Evolutionary conservation across 192 early-diverging fungal species (phyloP).

Genomic region (Podila verticillata): DNA sequence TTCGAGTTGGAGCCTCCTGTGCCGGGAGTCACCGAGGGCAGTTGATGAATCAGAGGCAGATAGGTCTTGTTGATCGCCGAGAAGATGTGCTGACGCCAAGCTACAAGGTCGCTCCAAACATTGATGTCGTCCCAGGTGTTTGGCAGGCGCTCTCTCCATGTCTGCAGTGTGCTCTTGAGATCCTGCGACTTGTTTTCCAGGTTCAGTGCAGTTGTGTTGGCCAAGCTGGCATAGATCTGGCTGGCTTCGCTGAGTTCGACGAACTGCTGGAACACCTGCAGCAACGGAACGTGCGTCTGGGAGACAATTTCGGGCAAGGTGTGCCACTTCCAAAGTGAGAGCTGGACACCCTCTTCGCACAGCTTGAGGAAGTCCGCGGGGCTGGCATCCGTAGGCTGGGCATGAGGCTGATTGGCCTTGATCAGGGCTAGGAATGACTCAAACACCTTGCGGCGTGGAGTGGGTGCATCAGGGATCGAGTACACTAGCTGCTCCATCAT

Average conservation of each 20-base stretch:
- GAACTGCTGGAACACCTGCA: conserved; percentile 97
- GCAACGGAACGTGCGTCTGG: conserved; percentile 84
- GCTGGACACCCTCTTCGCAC: conserved; percentile 87
- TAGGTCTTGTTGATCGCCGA: conserved; percentile 96
- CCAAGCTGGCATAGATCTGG: conserved; percentile 86
- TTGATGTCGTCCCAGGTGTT: conserved; percentile 98
- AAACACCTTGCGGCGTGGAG: conserved; percentile 85
- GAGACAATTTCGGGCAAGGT: conserved; percentile 87
- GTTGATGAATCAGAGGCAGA: conserved; percentile 74
- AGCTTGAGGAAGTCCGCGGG: conserved; percentile 77
- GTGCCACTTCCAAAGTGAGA: conserved; percentile 89
- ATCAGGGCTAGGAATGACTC: conserved; percentile 87
- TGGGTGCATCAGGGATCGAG: conserved; percentile 60
- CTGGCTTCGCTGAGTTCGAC: conserved; percentile 95
- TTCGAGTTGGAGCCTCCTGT: conserved; percentile 68
- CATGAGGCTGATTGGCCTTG: conserved; percentile 63
- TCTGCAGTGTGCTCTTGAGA: conserved; percentile 88
- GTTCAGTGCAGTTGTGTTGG: conserved; percentile 80
- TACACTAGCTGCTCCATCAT: conserved; percentile 73
- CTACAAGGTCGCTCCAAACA: conserved; percentile 97
- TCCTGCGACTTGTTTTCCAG: conserved; percentile 89
- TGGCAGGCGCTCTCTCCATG: conserved; percentile 97
- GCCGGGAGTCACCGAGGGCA: conserved; percentile 63
- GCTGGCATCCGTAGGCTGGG: conserved; percentile 60
- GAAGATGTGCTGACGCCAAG: conserved; percentile 98